phyloP scores from a whole-genome alignment of 2,329 filamentous ascomycete species.

The Neospermospora avenae region DNA sequence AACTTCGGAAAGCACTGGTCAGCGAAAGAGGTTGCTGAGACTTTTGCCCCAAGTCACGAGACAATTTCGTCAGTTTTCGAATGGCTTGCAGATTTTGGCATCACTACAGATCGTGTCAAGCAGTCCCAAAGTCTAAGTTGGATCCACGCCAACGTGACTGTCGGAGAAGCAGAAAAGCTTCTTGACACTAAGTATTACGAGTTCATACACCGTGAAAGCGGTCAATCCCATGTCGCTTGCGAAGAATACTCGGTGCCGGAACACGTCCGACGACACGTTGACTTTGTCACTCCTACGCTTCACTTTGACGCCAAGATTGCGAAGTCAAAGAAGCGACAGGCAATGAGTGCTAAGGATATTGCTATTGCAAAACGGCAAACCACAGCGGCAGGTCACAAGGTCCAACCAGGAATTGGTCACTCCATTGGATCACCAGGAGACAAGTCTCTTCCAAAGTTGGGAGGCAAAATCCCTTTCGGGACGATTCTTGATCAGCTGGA shows the following conservation, averaged over 20 bases:
- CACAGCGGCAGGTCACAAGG: conserved; percentile 1
- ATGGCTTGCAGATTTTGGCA: conserved; percentile 53
- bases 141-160: conserved; percentile 35
- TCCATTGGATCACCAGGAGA: conserved; percentile 32
- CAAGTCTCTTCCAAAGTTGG: conserved; percentile 35
- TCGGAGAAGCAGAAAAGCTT: conserved; percentile 47
- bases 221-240: conserved; percentile 20
- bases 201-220: conserved; percentile 20
- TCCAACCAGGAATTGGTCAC: conserved; percentile 42
- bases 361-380: conserved; percentile 1
- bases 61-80: conserved; percentile 41
- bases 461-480: conserved; percentile 16
- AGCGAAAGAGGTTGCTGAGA: conserved; percentile 17
- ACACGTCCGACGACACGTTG: conserved; percentile 14
- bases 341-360: background rate
- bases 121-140: conserved; percentile 39
- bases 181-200: conserved; percentile 47
- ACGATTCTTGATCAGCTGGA: conserved; percentile 12
- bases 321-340: conserved; percentile 12
- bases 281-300: conserved; percentile 22
- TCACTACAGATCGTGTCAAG: conserved; percentile 44
- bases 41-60: conserved; percentile 41
- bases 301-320: conserved; percentile 21
- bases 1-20: conserved; percentile 38
- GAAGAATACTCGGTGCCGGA: conserved; percentile 20